Percentiles rank a stretch among this genome's conserved stretches.
Conservation (phyloP, 1,284 basidiomycete genomes). For the Puccinia horiana region DNA sequence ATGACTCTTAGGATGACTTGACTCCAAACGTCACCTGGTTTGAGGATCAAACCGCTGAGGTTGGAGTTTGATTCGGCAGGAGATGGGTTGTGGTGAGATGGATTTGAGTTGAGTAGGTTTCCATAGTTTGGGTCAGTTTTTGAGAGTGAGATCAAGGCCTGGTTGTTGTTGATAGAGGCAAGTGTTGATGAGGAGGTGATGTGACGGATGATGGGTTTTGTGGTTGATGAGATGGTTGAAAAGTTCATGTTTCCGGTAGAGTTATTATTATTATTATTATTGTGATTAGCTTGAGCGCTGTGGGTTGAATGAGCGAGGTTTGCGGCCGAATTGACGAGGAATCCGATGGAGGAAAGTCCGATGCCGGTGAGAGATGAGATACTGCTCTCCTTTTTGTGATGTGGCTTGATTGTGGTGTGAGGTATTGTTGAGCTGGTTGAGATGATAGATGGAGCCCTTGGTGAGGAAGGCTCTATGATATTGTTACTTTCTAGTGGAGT, state of each 20-base stretch:
- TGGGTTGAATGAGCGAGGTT: conserved; percentile 1
- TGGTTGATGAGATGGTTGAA: neutral
- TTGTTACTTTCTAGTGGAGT: neutral
- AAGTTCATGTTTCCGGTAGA: conserved; percentile 2
- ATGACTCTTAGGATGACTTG: conserved; percentile 42
- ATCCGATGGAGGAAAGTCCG: conserved; percentile 4
- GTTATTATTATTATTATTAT: neutral
- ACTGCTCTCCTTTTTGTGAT: conserved; percentile 4
- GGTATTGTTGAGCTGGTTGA: neutral
- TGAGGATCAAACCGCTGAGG: conserved; percentile 23
- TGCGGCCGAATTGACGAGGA: conserved; percentile 12
- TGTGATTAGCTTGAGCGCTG: neutral
- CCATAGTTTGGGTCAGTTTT: neutral
- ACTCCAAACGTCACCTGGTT: conserved; percentile 46
- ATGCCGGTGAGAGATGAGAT: conserved; percentile 4
- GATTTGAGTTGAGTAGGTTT: conserved; percentile 1
- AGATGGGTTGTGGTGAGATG: neutral
- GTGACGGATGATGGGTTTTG: conserved; percentile 37
- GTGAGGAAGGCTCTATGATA: neutral
- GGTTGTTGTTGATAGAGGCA: neutral
- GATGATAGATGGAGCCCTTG: neutral
- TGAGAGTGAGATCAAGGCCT: neutral
- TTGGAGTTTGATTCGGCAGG: neutral
- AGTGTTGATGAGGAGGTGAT: conserved; percentile 33
- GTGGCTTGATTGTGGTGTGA: neutral